Percentiles rank a stretch among this genome's conserved stretches.
Conservation (phyloP, 768 basidiomycete genomes). For the Tulasnella sp. region DNA sequence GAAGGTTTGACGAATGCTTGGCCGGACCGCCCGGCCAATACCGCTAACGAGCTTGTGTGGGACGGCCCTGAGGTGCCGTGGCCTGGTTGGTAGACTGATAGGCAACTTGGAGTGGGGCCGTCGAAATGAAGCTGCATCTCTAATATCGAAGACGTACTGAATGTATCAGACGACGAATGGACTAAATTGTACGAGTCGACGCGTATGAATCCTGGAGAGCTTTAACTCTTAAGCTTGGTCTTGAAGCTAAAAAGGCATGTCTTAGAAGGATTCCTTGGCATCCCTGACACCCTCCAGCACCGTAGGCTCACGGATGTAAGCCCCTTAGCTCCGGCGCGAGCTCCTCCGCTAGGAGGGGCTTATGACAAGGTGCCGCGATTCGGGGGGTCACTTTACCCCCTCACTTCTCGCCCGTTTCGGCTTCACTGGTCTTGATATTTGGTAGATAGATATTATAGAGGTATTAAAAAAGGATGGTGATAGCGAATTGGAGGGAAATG, state of each 20-base stretch:
- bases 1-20: neutral
- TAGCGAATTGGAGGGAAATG: neutral
- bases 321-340: too few relatives aligned
- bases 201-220: too few relatives aligned
- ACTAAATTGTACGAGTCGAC: too few relatives aligned
- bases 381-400: constrained; percentile 32
- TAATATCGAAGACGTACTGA: neutral
- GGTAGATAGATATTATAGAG: neutral
- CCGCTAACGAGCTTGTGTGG: neutral
- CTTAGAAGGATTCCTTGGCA: too few relatives aligned
- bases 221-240: too few relatives aligned
- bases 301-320: too few relatives aligned
- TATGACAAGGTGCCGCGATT: constrained; percentile 11
- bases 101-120: neutral
- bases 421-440: neutral
- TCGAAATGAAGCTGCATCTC: neutral
- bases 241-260: too few relatives aligned
- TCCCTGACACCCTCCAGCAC: too few relatives aligned
- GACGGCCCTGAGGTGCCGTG: neutral
- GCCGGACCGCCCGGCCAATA: neutral
- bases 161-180: too few relatives aligned
- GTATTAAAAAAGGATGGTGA: neutral
- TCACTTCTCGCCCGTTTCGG: constrained; percentile 22
- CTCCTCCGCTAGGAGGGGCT: neutral
- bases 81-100: neutral